Percentiles rank a stretch among this genome's conserved stretches.
Conservation (phyloP, 305 asterid species). For the Petunia hybrid region DNA sequence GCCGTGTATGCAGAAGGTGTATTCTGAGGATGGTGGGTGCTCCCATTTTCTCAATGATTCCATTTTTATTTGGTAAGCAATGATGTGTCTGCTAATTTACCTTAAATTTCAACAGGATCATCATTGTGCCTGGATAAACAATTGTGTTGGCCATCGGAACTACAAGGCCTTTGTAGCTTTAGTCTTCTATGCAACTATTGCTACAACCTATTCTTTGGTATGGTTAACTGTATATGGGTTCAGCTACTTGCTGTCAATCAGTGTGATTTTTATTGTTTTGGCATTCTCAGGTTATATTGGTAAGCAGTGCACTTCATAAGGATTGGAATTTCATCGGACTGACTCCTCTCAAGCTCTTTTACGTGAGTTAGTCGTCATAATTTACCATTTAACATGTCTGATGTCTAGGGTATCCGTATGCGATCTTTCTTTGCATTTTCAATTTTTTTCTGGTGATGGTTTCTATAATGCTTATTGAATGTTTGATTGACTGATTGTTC, state of each 20-base stretch:
- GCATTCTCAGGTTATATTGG: slow-evolving; percentile 54
- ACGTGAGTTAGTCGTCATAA: slow-evolving; percentile 57
- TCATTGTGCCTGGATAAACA: slow-evolving; percentile 93
- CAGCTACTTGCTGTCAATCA: background rate
- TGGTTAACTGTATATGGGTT: slow-evolving; percentile 37
- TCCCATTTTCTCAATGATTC: background rate
- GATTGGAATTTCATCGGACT: slow-evolving; percentile 47
- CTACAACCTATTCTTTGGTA: slow-evolving; percentile 74
- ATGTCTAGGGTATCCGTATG: background rate
- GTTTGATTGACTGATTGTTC: background rate
- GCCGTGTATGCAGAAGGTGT: slow-evolving; percentile 94
- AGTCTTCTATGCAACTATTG: slow-evolving; percentile 71
- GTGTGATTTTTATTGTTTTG: slow-evolving; percentile 25
- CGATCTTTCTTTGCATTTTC: background rate
- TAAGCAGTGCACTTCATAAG: slow-evolving; percentile 52
- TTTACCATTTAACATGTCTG: background rate
- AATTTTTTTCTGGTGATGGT: background rate
- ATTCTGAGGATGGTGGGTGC: slow-evolving; percentile 88
- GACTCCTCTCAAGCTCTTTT: slow-evolving; percentile 51
- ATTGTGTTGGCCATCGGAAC: slow-evolving; percentile 91
- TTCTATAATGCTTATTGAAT: background rate
- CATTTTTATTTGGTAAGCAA: background rate
- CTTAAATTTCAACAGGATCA: slow-evolving; percentile 71
- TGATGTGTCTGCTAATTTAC: slow-evolving; percentile 16
- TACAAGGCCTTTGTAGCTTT: slow-evolving; percentile 77